These are phyloP conservation scores for Bipolaris bicolor DNA, from an alignment of 2,329 filamentous ascomycete species.

Conservation along the genomic window DNA sequence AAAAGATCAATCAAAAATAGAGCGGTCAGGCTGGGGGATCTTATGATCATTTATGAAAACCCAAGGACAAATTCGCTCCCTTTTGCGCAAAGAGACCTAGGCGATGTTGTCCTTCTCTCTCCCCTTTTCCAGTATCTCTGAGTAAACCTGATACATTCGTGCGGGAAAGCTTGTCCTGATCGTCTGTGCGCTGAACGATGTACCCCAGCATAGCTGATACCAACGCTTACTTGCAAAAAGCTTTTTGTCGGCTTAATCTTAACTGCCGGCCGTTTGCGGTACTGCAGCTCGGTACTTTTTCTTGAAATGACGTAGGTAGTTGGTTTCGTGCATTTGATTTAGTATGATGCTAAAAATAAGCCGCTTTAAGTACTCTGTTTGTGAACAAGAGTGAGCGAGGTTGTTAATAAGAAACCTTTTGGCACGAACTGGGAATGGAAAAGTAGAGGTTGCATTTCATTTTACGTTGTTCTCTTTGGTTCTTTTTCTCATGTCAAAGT, in stretches of 20 bases:
- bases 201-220: constrained; percentile 51
- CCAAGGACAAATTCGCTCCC: neutral
- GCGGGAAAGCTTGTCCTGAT: constrained; percentile 63
- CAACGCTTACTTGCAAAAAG: constrained; percentile 41
- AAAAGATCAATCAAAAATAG: neutral
- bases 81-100: constrained; percentile 54
- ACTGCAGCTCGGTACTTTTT: constrained; percentile 33
- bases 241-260: constrained; percentile 61
- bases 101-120: constrained; percentile 41
- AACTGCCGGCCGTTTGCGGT: constrained; percentile 60
- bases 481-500: neutral
- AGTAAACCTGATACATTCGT: constrained; percentile 55
- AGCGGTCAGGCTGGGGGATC: neutral
- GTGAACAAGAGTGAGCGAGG: too few species aligned
- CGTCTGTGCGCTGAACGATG: constrained; percentile 61
- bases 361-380: neutral
- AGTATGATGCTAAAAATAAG: neutral
- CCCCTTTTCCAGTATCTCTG: constrained; percentile 48
- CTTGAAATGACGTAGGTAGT: too few species aligned
- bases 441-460: neutral
- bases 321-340: neutral
- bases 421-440: too few species aligned
- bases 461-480: too few species aligned
- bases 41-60: neutral
- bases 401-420: too few species aligned